These are phyloP conservation scores for Diplotaxis tenuifolia DNA, from an alignment of 345 rosid species.

Conservation along the genomic window DNA sequence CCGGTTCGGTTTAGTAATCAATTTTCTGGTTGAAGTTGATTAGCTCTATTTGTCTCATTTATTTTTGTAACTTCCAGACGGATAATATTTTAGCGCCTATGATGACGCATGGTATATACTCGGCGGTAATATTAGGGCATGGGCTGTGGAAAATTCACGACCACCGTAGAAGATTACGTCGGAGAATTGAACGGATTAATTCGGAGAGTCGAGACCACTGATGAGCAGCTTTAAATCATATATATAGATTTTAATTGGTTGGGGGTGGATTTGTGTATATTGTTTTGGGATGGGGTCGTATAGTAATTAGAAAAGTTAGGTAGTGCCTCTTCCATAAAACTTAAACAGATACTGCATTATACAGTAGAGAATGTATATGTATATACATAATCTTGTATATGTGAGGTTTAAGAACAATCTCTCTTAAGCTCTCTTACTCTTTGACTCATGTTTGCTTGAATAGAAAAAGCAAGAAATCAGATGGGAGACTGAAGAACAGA, in stretches of 20 bases:
- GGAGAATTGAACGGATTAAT: conserved; percentile 64
- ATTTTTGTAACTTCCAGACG: conserved; percentile 64
- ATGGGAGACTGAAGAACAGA: neutral
- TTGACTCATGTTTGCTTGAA: neutral
- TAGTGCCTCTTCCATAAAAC: conserved; percentile 26
- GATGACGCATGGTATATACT: conserved; percentile 88
- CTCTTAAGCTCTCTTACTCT: neutral
- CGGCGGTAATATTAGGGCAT: conserved; percentile 77
- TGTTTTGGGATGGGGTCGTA: conserved; percentile 21
- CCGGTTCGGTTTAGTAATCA: neutral
- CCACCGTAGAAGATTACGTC: conserved; percentile 68
- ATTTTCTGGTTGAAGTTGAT: no score
- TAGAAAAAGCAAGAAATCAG: neutral
- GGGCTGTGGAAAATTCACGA: conserved; percentile 95
- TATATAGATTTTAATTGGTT: neutral
- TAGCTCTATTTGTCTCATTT: no score
- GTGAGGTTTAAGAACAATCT: neutral
- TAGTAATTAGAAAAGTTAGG: conserved; percentile 27
- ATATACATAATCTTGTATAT: neutral
- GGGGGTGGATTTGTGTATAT: conserved; percentile 17
- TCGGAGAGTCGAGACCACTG: neutral
- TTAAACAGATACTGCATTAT: neutral
- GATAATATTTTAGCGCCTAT: conserved; percentile 83
- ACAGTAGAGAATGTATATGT: neutral
- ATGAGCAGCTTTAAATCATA: conserved; percentile 10